Evolutionary conservation across 208 protist genomes (phyloP).

Genomic region (Acanthamoeba royreba): DNA sequence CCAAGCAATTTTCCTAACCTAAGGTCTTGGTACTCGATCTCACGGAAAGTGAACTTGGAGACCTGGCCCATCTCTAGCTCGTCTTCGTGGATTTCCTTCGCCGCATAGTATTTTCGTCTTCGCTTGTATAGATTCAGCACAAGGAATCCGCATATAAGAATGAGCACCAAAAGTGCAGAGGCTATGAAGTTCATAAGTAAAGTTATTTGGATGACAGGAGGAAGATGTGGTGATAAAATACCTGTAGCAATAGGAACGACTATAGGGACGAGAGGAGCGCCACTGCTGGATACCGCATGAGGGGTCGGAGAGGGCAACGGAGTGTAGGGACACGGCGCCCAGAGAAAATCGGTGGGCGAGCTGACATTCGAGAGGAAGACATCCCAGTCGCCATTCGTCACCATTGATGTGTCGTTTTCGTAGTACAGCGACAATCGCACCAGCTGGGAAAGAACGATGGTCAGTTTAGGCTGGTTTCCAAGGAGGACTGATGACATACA

Average conservation of each 20-base stretch:
- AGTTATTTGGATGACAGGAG: no score
- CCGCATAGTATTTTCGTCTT: not conserved
- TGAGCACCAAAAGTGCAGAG: not conserved
- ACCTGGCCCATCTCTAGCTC: not conserved
- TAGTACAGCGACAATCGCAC: not conserved
- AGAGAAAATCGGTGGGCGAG: not conserved
- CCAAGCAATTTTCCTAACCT: not conserved
- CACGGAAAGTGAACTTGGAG: not conserved
- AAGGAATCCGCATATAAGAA: not conserved
- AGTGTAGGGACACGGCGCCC: not conserved
- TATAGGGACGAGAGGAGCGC: not conserved
- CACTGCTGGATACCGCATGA: no score
- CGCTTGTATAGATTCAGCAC: not conserved
- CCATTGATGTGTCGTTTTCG: not conserved
- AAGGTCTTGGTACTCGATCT: constrained; percentile 41
- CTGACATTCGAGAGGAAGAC: not conserved
- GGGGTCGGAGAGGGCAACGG: not conserved
- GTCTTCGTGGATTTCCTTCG: not conserved
- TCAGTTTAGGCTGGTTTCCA: not conserved
- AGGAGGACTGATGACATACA: not conserved
- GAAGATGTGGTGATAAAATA: not conserved
- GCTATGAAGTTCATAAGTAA: not conserved
- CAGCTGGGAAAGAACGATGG: not conserved
- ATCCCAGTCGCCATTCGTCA: not conserved
- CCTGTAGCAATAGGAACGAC: not conserved